A percentile compares a stretch with the other conserved stretches of the same genome.
phyloP scores from a whole-genome alignment of 306 rosid genomes.

The Alnus rubra region DNA sequence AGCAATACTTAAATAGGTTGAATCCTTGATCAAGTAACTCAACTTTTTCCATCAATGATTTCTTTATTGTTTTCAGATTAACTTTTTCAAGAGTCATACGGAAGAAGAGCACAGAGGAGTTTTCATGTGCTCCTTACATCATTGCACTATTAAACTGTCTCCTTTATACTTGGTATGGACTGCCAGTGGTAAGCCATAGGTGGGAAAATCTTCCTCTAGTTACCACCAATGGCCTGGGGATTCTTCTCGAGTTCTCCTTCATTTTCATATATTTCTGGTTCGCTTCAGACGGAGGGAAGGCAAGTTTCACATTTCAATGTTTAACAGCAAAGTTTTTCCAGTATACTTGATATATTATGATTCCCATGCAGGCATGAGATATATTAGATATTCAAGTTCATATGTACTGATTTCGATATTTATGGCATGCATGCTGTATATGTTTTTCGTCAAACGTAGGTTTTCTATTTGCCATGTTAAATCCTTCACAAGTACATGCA shows the following conservation, averaged over 20 bases:
- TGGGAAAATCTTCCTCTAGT: slow-evolving; percentile 78
- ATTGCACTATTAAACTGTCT: slow-evolving; percentile 67
- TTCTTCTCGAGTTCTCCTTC: slow-evolving; percentile 62
- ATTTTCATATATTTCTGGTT: slow-evolving; percentile 63
- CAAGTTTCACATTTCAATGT: slow-evolving; percentile 5
- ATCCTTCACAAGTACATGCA: not conserved
- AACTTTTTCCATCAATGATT: not conserved
- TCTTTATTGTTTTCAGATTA: slow-evolving; percentile 31
- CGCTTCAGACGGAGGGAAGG: slow-evolving; percentile 55
- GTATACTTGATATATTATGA: not conserved
- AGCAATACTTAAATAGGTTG: not conserved
- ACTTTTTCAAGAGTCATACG: slow-evolving; percentile 67
- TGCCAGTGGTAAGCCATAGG: slow-evolving; percentile 64
- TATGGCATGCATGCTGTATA: not conserved
- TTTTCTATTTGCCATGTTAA: not conserved
- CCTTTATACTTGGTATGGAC: slow-evolving; percentile 72
- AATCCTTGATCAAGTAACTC: not conserved
- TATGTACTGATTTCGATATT: not conserved
- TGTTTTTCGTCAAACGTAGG: no score
- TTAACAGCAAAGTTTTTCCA: not conserved
- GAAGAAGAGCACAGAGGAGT: slow-evolving; percentile 79
- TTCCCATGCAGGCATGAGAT: not conserved
- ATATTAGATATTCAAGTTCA: not conserved
- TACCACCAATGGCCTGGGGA: slow-evolving; percentile 68
- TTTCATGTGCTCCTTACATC: slow-evolving; percentile 78